Evolutionary conservation across 805 yeast species (phyloP).

Genomic region (Blastobotrys muscicola): DNA sequence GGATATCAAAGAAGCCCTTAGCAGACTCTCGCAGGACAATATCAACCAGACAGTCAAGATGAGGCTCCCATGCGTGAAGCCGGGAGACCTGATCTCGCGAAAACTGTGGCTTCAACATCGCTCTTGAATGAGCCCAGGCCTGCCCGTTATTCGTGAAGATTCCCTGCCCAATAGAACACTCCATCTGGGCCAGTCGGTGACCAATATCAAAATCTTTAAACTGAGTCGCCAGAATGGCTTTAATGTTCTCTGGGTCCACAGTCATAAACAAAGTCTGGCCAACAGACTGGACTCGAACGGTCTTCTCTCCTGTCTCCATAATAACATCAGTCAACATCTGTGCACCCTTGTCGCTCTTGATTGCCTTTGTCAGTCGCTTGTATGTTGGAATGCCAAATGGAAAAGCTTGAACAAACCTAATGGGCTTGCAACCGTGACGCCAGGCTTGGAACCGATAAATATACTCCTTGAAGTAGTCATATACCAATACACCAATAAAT

Average conservation of each 20-base stretch:
- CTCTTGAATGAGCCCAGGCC: conserved; percentile 30
- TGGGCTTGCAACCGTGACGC: no score
- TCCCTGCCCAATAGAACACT: conserved; percentile 27
- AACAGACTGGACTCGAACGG: background rate
- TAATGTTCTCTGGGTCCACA: conserved; percentile 21
- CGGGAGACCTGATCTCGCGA: conserved; percentile 25
- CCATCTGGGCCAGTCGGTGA: conserved; percentile 18
- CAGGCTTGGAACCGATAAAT: no score
- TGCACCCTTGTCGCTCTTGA: background rate
- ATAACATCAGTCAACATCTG: background rate
- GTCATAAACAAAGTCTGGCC: background rate
- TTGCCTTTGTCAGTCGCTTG: background rate
- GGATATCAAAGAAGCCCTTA: conserved; percentile 19
- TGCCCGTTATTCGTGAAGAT: conserved; percentile 29
- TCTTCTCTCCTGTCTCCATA: background rate
- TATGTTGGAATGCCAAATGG: background rate
- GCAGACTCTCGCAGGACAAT: conserved; percentile 9
- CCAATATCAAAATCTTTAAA: conserved; percentile 27
- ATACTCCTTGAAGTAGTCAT: no score
- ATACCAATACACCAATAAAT: no score
- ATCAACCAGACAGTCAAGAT: conserved; percentile 22
- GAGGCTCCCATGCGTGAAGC: conserved; percentile 15
- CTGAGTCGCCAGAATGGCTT: conserved; percentile 25
- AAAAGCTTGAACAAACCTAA: background rate
- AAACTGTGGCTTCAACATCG: conserved; percentile 30